Base-by-base conservation (phyloP, 1,284 basidiomycete species). In the Ceratobasidium sp. region DNA sequence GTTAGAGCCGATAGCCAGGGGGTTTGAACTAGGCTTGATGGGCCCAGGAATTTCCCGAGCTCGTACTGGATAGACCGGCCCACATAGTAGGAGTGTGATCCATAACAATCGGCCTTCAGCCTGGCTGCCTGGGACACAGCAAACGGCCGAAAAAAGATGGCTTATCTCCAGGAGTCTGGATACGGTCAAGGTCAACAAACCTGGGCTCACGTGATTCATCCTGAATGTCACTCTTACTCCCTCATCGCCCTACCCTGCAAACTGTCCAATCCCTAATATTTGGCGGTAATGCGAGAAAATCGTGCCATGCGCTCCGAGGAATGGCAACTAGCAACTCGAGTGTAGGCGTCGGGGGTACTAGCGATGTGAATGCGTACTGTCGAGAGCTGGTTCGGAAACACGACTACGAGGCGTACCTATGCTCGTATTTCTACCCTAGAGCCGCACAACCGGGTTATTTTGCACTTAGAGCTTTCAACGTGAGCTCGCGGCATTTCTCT, bases 401-500 rank as follows among this genome's bases (percentile, higher is more conserved):
- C 75, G 92, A 93, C 82, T 91, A 92, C 77, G 92, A 95, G 74
- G 88, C 91, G 12, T 94, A 87, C 81, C 83, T 95, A 49, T 84
- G 86, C 46, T 87, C 88, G 8, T 89, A 91, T 67, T 90, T 95
- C 80, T 96, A 90, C 81, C 92, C 94, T 18, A 82, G 80, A 56
- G 79, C 83, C 28, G 79, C 86, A 73, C 87, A 88, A 78, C 85
- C 83, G 77, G 89, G 87, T 75, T 96, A 89, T 80, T 88, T 92
- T 75, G 94, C 92, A 6, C 82, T 95, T 74, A 87, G 91, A 77
- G 94, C 95, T 2, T 94, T 96, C 79, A 92, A 93, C 78, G 94
- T 95, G 81, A 80, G 91, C 86, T 11, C 70, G 30, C 18, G 3
- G 12, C 21, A 5, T 25, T n/a, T 33, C 12, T 25, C 14, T n/a